Base-by-base conservation (phyloP, 2,329 filamentous ascomycete genomes). In the Coniosporium tulheliwenetii region DNA sequence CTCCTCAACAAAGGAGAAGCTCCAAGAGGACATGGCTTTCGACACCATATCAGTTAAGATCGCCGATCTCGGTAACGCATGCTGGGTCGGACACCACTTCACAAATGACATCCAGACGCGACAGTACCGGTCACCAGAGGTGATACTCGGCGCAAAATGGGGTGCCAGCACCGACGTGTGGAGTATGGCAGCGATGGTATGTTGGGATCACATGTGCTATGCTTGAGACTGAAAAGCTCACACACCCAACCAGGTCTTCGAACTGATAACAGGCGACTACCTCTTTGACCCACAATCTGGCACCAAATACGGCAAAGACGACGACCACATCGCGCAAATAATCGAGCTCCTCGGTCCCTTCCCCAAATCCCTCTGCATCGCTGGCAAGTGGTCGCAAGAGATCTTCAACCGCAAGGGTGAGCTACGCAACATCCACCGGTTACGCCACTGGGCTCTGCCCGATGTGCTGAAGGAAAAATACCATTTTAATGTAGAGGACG, bases 101-200 rank as follows among this genome's bases (percentile, higher is more conserved):
- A 98, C 91, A 56, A 95, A 98, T 58, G 91, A 98, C 59, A 98
- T 98, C 53, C 91, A 98, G 60, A 98, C 91, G 8, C 75, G 91
- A 54, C 91, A 98, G 63, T 98, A 98, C 62, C 75, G 91, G 43
- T 96, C 91, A 1, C 91, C 91, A 1, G 91, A 98, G 63, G 91
- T 98, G 42, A 96, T 98, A 45, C 68, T 98, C 14, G 91, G 91
- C 33, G 78, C 86, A 2, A 96, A 96, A 67, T 98, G 91, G 91
- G 91, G 91, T 50, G 91, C 91, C n/a, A 96, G 89, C 58, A 96
- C 91, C 1, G 91, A 98, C 62, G 84, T 96, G 7, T 98, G 91
- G 91, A 96, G 89, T 64, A 98, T 98, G 91, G 87, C 91, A 44
- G 84, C 84, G 50, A 98, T 98, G 91, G 91, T 96, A 71, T 53